Base-by-base conservation (phyloP, 139 green algal genomes). In the Tetraselmis chui region DNA sequence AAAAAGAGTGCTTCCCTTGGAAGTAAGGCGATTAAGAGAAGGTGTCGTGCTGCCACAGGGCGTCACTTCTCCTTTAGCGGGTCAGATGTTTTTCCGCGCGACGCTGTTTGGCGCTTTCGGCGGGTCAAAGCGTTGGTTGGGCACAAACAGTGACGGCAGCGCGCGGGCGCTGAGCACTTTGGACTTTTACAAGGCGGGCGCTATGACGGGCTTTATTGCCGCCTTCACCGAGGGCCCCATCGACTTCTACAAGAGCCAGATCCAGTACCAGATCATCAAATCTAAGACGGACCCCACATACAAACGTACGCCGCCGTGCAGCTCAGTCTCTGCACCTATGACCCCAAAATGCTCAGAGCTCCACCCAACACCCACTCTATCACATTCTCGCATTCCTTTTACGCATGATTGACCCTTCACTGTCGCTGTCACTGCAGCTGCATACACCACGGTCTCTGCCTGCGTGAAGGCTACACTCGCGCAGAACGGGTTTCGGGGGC, bases 201-300 rank as follows among this genome's bases (percentile, higher is more conserved):
- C 87, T 25, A 93, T 96, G 31, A 95, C 94, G 0, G 95, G 95
- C 29, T 91, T 94, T 77, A 92, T 93, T 11, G 94, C 93, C 2
- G 90, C 95, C 2, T 98, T 98, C 83, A 91, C 87, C 0, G 95
- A 98, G 85, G 90, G 89, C 0, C 95, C 95, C 29, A 97, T 98
- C 77, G 95, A 98, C 86, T 98, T 98, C 67, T 98, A 96, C 88
- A 98, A 98, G 91, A 94, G 88, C 28, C 95, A 98, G 87, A 94
- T 97, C 79, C 95, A 98, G 85, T 91, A 95, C 2, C 95, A 98
- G 86, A 95, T 97, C 85, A 93, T 98, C 81, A 78, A 90, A 0
- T 83, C 89, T n/a, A 93, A 94, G 85, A 58, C 84, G 28, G 90
- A 97, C 80, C 90, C 94, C 2, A 86, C 84, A 23, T 98, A 98